phyloP scores from a whole-genome alignment of 768 basidiomycete species.

The Galerina sulciceps region DNA sequence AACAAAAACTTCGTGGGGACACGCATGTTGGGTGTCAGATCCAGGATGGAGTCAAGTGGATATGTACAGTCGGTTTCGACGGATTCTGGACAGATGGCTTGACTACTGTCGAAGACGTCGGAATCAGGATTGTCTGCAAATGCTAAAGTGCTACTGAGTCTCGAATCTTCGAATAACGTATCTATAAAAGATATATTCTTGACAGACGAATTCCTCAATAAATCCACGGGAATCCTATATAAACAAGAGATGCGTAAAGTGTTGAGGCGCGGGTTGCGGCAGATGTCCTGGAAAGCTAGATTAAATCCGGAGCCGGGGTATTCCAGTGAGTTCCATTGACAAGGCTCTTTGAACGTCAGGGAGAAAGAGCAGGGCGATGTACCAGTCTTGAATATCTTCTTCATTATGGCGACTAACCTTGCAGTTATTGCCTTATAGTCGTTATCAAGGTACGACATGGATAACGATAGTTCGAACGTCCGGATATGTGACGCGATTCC shows the following conservation, averaged over 20 bases:
- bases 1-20: too few species aligned
- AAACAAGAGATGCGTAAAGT: background rate
- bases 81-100: too few species aligned
- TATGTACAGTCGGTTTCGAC: too few species aligned
- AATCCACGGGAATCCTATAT: background rate
- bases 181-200: background rate
- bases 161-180: background rate
- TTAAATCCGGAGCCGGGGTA: background rate
- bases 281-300: background rate
- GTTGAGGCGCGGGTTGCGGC: background rate
- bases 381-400: background rate
- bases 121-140: too few species aligned
- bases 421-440: too few species aligned
- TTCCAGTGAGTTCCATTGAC: background rate
- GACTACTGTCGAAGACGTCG: too few species aligned
- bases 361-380: background rate
- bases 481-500: background rate
- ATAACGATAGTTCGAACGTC: background rate
- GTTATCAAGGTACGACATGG: background rate
- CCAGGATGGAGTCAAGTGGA: too few species aligned
- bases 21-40: too few species aligned
- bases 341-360: background rate
- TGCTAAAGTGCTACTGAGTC: too few species aligned
- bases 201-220: background rate
- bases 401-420: background rate